Evolutionary conservation across 2,329 filamentous ascomycete species (phyloP).

Genomic region (Pestalotiopsis sp.): DNA sequence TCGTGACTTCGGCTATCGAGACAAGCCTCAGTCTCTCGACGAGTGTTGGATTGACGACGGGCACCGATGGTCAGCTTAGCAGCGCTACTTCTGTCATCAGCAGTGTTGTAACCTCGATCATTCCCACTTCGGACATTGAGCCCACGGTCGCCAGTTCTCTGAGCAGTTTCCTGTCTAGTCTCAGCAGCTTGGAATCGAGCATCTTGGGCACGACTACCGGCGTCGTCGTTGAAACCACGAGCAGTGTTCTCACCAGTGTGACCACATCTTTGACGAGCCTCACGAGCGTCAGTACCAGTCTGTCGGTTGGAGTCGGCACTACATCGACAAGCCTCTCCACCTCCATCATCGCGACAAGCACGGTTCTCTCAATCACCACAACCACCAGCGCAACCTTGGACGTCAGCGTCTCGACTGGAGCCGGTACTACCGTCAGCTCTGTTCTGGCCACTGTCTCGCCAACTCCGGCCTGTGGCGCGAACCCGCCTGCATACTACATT

Average conservation of each 20-base stretch:
- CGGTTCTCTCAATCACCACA: neutral
- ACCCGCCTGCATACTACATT: constrained; percentile 8
- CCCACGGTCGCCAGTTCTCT: neutral
- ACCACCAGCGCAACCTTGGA: neutral
- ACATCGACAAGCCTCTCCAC: neutral
- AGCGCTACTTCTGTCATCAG: neutral
- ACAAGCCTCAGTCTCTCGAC: no score
- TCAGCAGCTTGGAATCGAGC: neutral
- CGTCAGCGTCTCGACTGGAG: neutral
- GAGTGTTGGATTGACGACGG: no score
- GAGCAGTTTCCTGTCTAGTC: neutral
- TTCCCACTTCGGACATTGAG: neutral
- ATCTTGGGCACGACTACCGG: neutral
- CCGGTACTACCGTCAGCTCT: neutral
- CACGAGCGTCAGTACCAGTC: neutral
- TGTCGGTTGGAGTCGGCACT: neutral
- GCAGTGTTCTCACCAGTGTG: neutral
- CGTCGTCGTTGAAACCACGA: neutral
- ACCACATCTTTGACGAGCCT: neutral
- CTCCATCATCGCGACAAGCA: neutral
- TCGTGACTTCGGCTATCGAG: neutral
- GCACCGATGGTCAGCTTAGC: no score
- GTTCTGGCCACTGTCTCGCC: neutral
- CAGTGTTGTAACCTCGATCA: neutral
- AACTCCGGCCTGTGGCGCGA: neutral